Evolutionary conservation across 257 asterid genomes (phyloP), one percentile per base, ranked within the genome.

Genomic region (Salvia splendens): DNA sequence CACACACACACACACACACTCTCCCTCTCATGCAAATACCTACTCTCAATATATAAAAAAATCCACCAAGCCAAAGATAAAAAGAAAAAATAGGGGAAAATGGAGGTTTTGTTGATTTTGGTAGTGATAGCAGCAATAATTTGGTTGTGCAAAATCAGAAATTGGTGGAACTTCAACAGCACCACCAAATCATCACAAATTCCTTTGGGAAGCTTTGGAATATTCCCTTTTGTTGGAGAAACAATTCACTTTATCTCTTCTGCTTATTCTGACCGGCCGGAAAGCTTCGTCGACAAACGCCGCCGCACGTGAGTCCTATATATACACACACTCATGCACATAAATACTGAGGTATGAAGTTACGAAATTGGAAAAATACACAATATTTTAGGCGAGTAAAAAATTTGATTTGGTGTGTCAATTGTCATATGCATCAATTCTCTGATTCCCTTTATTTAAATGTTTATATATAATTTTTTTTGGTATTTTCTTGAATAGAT

Each of bases 161-260:
- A 45, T 5, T 2, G 4, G 4, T 41, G 74, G 69, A 72, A 38
- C 7, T 7, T 63, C 61, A 68, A 30, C 49, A 56, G 68, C 38
- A 68, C 55, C 58, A 56, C 57, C 63, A 47, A 63, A 65, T 69
- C 79, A 61, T 49, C 72, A 36, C 3, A 64, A 32, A 72, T 89
- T 59, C 98, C 98, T 42, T 16, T 70, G 49, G 96, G 98, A n/a
- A 80, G 82, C 16, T 79, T 92, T 14, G 98, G 98, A 65, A 20
- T 82, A 2, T 80, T 84, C 86, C 98, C 98, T 55, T 83, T 87
- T 9, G 68, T 92, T 24, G 98, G 98, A 65, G 98, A 92, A 81
- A 85, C 98, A 36, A 49, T 92, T 28, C 88, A 89, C 12, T 92
- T 89, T 87, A 87, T 92, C 36, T 83, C 96, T 43, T 85, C 72